A percentile compares a stretch with the other conserved stretches of the same genome.
phyloP scores from a whole-genome alignment of 805 yeast genomes.

The Kuraishia piskuri region DNA sequence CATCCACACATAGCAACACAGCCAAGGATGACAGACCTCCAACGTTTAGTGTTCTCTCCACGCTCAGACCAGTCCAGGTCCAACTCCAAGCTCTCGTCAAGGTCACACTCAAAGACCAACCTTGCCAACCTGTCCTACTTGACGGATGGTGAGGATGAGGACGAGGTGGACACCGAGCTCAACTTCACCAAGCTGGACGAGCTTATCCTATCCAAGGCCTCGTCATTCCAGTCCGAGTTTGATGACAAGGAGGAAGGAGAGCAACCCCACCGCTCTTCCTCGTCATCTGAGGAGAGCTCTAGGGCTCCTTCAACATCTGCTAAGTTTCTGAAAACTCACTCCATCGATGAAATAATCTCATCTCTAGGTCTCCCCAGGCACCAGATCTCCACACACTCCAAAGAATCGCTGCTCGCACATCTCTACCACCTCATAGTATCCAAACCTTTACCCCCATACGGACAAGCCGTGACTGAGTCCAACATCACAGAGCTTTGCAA shows the following conservation, averaged over 20 bases:
- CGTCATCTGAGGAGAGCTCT: neutral
- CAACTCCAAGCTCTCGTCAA: neutral
- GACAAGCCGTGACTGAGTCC: neutral
- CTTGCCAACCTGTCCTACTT: neutral
- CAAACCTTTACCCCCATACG: slow-evolving; percentile 24
- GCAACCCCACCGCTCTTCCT: neutral
- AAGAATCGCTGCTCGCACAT: slow-evolving; percentile 43
- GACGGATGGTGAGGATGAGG: slow-evolving; percentile 12
- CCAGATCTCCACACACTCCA: slow-evolving; percentile 34
- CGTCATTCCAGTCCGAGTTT: neutral
- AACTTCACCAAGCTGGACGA: slow-evolving; percentile 14
- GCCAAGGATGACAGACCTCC: slow-evolving; percentile 7
- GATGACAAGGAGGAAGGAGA: neutral
- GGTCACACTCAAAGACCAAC: slow-evolving; percentile 1
- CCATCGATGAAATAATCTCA: slow-evolving; percentile 35
- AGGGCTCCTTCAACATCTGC: slow-evolving; percentile 6
- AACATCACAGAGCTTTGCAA: neutral
- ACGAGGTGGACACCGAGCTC: slow-evolving; percentile 10
- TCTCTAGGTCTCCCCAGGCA: slow-evolving; percentile 33
- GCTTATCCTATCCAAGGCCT: slow-evolving; percentile 8
- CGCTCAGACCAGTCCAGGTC: slow-evolving; percentile 2
- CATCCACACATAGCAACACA: neutral
- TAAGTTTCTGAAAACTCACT: slow-evolving; percentile 12
- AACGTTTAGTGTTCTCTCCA: slow-evolving; percentile 6
- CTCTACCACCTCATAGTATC: slow-evolving; percentile 37